Percentiles rank a stretch among this genome's conserved stretches.
phyloP scores from a whole-genome alignment of 345 rosid species.

The Citrus glauca region DNA sequence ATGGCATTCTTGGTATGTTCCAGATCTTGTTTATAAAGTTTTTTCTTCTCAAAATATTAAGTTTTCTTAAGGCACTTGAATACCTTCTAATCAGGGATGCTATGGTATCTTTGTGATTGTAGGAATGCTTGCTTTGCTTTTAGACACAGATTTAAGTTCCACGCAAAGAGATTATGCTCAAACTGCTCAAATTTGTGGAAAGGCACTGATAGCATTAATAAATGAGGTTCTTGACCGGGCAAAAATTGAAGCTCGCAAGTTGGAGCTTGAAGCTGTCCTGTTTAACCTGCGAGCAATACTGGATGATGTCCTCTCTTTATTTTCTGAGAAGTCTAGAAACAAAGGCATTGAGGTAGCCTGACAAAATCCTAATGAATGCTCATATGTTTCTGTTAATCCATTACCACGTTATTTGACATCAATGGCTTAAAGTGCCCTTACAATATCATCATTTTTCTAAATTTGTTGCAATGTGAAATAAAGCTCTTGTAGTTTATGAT shows the following conservation, averaged over 20 bases:
- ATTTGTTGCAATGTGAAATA: neutral
- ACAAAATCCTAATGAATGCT: neutral
- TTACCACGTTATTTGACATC: neutral
- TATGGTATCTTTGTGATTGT: slow-evolving; percentile 10
- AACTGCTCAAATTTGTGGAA: slow-evolving; percentile 94
- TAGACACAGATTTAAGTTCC: slow-evolving; percentile 84
- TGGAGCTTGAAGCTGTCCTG: slow-evolving; percentile 83
- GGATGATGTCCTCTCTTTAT: slow-evolving; percentile 94
- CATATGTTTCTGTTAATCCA: neutral
- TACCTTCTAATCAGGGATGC: neutral
- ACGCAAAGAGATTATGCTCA: slow-evolving; percentile 93
- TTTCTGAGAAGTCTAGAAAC: slow-evolving; percentile 89
- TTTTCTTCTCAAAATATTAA: neutral
- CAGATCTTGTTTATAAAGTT: neutral
- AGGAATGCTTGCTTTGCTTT: slow-evolving; percentile 96
- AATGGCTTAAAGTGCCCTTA: neutral
- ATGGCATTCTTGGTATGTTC: slow-evolving; percentile 85
- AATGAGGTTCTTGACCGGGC: slow-evolving; percentile 99
- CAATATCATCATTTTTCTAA: neutral
- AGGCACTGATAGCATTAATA: slow-evolving; percentile 86
- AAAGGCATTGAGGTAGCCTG: slow-evolving; percentile 82
- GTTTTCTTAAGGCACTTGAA: neutral
- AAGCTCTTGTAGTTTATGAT: neutral
- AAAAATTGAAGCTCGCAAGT: slow-evolving; percentile 92
- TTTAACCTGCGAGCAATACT: slow-evolving; percentile 74